Conservation (phyloP, 164 flowering plant species). For the Stephania yunnanensis region DNA sequence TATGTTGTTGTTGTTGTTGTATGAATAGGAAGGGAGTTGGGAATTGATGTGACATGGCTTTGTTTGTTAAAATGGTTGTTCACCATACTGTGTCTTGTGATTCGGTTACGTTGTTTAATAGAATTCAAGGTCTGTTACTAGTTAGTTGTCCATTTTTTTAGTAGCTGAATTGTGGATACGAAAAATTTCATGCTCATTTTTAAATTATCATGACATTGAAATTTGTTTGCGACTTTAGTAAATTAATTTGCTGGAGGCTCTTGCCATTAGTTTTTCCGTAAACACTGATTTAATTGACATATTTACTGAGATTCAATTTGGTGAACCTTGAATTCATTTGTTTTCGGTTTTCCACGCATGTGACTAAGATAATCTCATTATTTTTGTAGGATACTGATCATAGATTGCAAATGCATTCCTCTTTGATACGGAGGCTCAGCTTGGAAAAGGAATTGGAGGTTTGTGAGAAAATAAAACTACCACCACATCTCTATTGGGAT, state of each 20-base stretch:
- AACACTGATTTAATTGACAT: neutral
- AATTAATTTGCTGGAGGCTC: neutral
- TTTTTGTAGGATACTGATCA: slow-evolving; percentile 39
- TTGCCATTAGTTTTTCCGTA: neutral
- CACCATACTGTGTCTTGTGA: neutral
- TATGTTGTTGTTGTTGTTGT: too few relatives aligned
- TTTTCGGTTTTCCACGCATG: neutral
- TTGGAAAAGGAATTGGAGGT: slow-evolving; percentile 73
- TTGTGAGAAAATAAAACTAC: slow-evolving; percentile 8
- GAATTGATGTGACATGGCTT: neutral
- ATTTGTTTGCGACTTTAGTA: neutral
- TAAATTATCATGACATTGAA: neutral
- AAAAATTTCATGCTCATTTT: neutral
- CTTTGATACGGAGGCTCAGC: slow-evolving; percentile 54
- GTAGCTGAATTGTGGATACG: neutral
- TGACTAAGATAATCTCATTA: neutral
- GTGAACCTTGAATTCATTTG: neutral
- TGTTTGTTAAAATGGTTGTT: neutral
- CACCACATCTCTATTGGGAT: neutral
- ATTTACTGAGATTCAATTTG: neutral
- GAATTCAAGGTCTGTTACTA: neutral
- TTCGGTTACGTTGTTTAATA: neutral
- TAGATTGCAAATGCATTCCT: slow-evolving; percentile 73
- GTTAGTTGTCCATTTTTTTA: neutral
- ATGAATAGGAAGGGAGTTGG: neutral